A percentile compares a stretch with the other conserved stretches of the same genome.
phyloP scores from a whole-genome alignment of 495 filamentous ascomycete genomes.

The Penicillium subrubescens region DNA sequence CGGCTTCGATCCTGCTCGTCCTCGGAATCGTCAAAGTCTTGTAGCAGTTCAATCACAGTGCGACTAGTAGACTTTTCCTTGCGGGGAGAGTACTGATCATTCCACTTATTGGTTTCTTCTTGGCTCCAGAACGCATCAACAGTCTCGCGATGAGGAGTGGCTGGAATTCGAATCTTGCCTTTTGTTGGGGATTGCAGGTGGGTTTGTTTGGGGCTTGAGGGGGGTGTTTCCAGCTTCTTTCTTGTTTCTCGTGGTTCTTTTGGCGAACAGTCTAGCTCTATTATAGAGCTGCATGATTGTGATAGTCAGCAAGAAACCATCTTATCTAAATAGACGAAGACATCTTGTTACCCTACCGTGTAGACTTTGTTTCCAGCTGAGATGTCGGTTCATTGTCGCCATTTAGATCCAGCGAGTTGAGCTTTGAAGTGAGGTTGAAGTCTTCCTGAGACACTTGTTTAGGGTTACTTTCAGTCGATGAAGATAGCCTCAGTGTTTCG shows the following conservation, averaged over 20 bases:
- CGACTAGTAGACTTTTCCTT: constrained; percentile 44
- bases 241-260: constrained; percentile 17
- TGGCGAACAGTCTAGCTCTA: constrained; percentile 27
- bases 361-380: constrained; percentile 23
- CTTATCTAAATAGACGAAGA: constrained; percentile 19
- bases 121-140: constrained; percentile 82
- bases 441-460: constrained; percentile 29
- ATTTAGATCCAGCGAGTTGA: constrained; percentile 27
- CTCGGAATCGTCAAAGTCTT: constrained; percentile 33
- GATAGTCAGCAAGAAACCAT: constrained; percentile 11
- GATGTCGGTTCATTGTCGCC: constrained; percentile 26
- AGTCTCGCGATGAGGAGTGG: constrained; percentile 63
- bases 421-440: constrained; percentile 27
- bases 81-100: constrained; percentile 72
- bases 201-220: constrained; percentile 46
- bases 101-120: constrained; percentile 76
- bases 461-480: constrained; percentile 15
- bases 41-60: constrained; percentile 29
- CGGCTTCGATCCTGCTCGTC: constrained; percentile 26
- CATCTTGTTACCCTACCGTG: constrained; percentile 24
- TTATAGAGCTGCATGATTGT: constrained; percentile 15
- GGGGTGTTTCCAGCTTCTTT: constrained; percentile 40
- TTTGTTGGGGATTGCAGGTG: constrained; percentile 56
- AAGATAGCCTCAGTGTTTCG: constrained; percentile 18
- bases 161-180: constrained; percentile 48